phyloP scores from a whole-genome alignment of 2,329 filamentous ascomycete species.

The Rutstroemia sp. region DNA sequence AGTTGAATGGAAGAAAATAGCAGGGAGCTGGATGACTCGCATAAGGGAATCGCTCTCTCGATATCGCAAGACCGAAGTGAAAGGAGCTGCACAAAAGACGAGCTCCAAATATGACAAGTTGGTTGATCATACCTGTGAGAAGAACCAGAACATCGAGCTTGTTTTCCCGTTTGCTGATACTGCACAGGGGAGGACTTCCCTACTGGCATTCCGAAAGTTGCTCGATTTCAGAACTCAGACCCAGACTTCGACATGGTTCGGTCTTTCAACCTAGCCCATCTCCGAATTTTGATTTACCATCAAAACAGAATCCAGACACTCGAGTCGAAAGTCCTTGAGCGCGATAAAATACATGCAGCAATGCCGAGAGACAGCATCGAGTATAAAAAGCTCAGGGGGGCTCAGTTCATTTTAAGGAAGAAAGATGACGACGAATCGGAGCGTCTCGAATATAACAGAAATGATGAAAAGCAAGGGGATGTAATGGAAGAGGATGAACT shows the following conservation, averaged over 20 bases:
- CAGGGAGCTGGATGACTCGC: no score
- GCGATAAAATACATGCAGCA: neutral
- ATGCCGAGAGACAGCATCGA: neutral
- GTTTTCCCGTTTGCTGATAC: neutral
- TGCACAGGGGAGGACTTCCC: neutral
- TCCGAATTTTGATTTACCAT: neutral
- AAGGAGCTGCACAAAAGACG: no score
- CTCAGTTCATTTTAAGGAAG: neutral
- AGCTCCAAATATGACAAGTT: no score
- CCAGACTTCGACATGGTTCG: neutral
- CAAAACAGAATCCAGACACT: neutral
- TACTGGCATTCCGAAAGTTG: neutral
- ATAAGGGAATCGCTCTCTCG: no score
- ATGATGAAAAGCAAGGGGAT: neutral
- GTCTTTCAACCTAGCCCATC: neutral
- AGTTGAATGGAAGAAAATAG: no score
- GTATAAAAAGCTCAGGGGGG: neutral
- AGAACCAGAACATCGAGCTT: neutral
- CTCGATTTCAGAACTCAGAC: neutral
- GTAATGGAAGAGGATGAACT: no score
- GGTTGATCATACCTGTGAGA: no score
- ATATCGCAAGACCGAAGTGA: no score
- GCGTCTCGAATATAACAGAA: neutral
- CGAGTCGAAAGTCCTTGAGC: neutral
- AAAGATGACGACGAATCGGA: neutral